Evolutionary conservation across 192 early-diverging fungal genomes (phyloP).

Genomic region (Coemansia sp.): DNA sequence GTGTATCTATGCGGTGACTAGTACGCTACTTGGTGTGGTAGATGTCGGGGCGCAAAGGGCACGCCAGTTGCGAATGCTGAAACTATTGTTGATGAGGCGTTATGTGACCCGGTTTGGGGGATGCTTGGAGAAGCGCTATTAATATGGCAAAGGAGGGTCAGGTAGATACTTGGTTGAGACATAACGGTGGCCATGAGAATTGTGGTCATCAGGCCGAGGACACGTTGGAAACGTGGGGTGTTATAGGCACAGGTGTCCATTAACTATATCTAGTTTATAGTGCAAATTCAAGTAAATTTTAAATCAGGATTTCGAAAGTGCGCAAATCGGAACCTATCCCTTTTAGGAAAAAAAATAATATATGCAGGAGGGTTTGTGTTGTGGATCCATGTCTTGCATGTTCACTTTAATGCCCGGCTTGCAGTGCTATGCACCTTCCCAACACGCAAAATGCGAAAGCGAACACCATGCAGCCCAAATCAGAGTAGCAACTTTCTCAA

Average conservation of each 20-base stretch:
- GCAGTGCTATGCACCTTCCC: no score
- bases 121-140: slow-evolving; percentile 52
- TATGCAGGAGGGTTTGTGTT: no score
- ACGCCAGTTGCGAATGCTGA: slow-evolving; percentile 19
- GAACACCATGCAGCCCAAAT: no score
- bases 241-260: slow-evolving; percentile 2
- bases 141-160: slow-evolving; percentile 52
- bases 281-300: neutral
- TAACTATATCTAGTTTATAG: neutral
- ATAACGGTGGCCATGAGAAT: slow-evolving; percentile 4
- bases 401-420: no score
- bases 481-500: no score
- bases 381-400: no score
- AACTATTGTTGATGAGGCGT: slow-evolving; percentile 38
- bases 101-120: slow-evolving; percentile 43
- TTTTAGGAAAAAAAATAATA: no score
- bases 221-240: slow-evolving; percentile 22
- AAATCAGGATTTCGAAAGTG: no score
- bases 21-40: slow-evolving; percentile 56
- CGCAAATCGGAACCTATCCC: no score
- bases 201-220: slow-evolving; percentile 18
- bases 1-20: slow-evolving; percentile 56
- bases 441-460: no score
- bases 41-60: slow-evolving; percentile 14
- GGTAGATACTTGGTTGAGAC: slow-evolving; percentile 31